Conservation (phyloP, 78 protist genomes). For the Diacronema lutheri region DNA sequence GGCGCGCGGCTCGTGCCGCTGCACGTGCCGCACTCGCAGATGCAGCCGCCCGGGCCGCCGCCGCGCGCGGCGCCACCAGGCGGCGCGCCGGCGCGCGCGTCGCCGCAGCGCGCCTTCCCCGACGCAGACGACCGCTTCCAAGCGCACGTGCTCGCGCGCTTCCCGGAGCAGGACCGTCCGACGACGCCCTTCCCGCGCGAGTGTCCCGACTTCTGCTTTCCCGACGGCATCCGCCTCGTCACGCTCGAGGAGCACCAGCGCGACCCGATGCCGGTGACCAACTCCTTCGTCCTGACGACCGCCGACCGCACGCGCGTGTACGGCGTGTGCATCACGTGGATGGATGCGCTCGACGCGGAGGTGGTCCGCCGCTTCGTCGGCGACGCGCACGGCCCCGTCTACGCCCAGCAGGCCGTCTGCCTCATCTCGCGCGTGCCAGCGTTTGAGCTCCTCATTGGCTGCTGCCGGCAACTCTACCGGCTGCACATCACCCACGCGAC, state of each 20-base stretch:
- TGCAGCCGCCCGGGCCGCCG: too few relatives aligned
- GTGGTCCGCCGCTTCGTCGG: not conserved
- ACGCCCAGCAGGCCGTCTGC: not conserved
- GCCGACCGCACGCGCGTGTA: not conserved
- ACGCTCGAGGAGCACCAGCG: not conserved
- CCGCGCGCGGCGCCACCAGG: too few relatives aligned
- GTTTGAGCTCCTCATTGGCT: not conserved
- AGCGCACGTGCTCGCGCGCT: not conserved
- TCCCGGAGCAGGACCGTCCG: not conserved
- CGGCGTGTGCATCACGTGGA: slow-evolving; percentile 15
- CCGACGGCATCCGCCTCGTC: not conserved
- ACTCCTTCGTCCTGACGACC: not conserved
- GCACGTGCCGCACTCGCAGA: too few relatives aligned
- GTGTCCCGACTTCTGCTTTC: not conserved
- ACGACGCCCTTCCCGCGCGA: not conserved
- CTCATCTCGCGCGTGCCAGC: not conserved
- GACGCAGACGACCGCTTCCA: not conserved
- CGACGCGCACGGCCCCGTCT: not conserved
- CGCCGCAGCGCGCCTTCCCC: too few relatives aligned
- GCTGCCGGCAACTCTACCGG: not conserved
- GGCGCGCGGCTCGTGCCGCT: too few relatives aligned
- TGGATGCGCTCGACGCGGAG: not conserved
- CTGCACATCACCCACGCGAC: not conserved
- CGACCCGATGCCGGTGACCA: not conserved
- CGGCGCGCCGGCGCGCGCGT: too few relatives aligned